Conservation (phyloP, 768 basidiomycete genomes). For the Boletus speciosus region DNA sequence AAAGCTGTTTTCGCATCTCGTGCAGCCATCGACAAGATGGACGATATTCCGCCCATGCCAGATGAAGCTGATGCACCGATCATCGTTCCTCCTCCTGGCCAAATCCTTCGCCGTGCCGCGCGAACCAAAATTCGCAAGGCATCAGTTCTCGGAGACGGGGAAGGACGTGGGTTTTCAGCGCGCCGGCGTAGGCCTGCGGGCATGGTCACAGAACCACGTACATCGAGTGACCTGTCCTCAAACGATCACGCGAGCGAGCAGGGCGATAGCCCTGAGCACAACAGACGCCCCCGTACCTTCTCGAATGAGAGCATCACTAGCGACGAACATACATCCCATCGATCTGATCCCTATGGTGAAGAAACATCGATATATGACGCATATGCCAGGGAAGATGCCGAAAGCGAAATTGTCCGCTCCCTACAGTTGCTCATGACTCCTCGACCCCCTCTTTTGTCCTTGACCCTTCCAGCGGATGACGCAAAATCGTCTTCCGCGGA, state of each 20-base stretch:
- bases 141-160: conserved; percentile 68
- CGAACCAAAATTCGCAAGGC: conserved; percentile 95
- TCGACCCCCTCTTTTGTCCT: conserved; percentile 21
- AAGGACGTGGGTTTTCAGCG: conserved; percentile 73
- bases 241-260: conserved; percentile 54
- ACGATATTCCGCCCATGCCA: conserved; percentile 60
- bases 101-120: conserved; percentile 86
- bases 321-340: conserved; percentile 37
- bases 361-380: conserved; percentile 83
- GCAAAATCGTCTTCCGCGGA: conserved; percentile 4
- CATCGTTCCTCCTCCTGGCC: conserved; percentile 78
- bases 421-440: conserved; percentile 18
- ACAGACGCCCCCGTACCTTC: conserved; percentile 34
- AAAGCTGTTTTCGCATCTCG: conserved; percentile 11
- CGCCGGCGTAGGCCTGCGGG: conserved; percentile 29
- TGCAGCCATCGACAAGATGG: conserved; percentile 66
- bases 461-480: conserved; percentile 22
- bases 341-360: conserved; percentile 78
- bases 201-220: conserved; percentile 42
- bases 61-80: conserved; percentile 91
- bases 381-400: conserved; percentile 62
- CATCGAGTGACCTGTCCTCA: conserved; percentile 69
- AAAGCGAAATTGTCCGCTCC: conserved; percentile 31
- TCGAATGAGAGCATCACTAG: conserved; percentile 37
- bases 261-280: conserved; percentile 46